A percentile compares a stretch with the other conserved stretches of the same genome.
phyloP scores from a whole-genome alignment of 208 protist genomes.

The Acanthamoeba castellanii region DNA sequence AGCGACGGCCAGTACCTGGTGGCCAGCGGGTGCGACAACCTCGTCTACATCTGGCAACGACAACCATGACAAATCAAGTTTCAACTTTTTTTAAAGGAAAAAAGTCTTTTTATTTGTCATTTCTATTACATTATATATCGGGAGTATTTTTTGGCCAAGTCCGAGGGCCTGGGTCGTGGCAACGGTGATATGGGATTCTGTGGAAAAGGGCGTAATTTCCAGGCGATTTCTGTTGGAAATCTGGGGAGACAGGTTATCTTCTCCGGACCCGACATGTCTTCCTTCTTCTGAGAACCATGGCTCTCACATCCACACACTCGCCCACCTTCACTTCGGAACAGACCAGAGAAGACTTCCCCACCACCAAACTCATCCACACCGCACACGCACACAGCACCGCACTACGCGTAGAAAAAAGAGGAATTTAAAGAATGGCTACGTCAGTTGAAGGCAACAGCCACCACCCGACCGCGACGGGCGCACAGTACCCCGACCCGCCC shows the following conservation, averaged over 20 bases:
- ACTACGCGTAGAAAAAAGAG: not conserved
- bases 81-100: not conserved
- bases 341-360: not conserved
- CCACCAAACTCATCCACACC: not conserved
- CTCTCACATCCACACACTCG: not conserved
- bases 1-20: not conserved
- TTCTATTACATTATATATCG: too few species aligned
- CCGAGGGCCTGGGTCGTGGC: too few species aligned
- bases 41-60: conserved; percentile 10
- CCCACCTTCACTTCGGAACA: too few species aligned
- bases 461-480: not conserved
- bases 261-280: not conserved
- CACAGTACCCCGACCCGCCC: not conserved
- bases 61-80: not conserved
- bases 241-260: not conserved
- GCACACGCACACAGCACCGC: not conserved
- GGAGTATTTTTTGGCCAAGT: too few species aligned
- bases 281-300: too few species aligned
- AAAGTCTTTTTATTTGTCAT: not conserved
- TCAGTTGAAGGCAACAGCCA: not conserved
- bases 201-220: not conserved
- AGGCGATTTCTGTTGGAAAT: not conserved
- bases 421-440: not conserved
- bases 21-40: not conserved
- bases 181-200: not conserved